phyloP scores from a whole-genome alignment of 2,329 filamentous ascomycete genomes.

The Madurella fahalii region DNA sequence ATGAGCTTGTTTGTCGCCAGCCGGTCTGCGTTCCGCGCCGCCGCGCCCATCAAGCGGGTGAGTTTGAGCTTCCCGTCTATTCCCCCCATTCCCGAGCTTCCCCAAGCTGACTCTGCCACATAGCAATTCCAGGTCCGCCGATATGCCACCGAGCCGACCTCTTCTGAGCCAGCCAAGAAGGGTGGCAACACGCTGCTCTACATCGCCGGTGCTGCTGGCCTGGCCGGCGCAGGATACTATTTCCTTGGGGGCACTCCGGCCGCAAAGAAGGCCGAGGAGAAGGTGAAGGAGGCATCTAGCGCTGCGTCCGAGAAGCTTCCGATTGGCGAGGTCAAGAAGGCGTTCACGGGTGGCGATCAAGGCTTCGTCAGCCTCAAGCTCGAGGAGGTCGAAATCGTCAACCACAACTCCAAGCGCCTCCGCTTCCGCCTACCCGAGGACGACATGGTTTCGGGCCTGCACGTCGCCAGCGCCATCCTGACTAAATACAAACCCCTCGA shows the following conservation, averaged over 20 bases:
- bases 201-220: slow-evolving; percentile 54
- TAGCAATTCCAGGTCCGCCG: slow-evolving; percentile 43
- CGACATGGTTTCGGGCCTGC: slow-evolving; percentile 78
- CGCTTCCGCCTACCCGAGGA: slow-evolving; percentile 82
- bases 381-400: slow-evolving; percentile 72
- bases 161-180: slow-evolving; percentile 36
- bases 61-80: slow-evolving; percentile 27
- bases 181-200: slow-evolving; percentile 58
- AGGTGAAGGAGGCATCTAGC: slow-evolving; percentile 43
- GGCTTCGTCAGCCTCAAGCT: slow-evolving; percentile 82
- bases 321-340: slow-evolving; percentile 41
- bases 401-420: slow-evolving; percentile 92
- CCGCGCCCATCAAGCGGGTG: slow-evolving; percentile 64
- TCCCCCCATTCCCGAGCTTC: not conserved
- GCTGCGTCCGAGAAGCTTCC: slow-evolving; percentile 35
- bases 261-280: slow-evolving; percentile 55
- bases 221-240: slow-evolving; percentile 58
- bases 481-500: slow-evolving; percentile 87
- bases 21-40: slow-evolving; percentile 56
- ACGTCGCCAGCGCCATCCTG: slow-evolving; percentile 79
- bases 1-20: slow-evolving; percentile 63
- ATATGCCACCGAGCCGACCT: slow-evolving; percentile 64
- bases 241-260: slow-evolving; percentile 46
- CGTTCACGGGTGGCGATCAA: slow-evolving; percentile 80
- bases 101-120: slow-evolving; percentile 26